phyloP scores from a whole-genome alignment of 495 filamentous ascomycete genomes.

The Penicillium egyptiacum region DNA sequence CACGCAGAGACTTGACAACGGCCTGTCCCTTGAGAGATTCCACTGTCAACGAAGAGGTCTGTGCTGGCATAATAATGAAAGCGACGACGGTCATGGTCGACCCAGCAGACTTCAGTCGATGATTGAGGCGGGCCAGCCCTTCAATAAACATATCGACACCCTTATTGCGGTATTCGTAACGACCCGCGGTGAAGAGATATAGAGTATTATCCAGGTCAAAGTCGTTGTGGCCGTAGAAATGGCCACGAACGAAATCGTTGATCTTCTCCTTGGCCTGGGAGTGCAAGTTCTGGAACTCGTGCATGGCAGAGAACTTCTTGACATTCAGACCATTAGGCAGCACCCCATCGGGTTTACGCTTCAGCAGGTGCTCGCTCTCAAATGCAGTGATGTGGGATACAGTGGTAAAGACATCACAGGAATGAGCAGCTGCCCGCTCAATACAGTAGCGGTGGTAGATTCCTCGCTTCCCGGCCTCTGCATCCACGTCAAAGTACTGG shows the following conservation, averaged over 20 bases:
- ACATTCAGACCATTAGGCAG: constrained; percentile 96
- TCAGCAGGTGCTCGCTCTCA: constrained; percentile 94
- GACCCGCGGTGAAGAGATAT: constrained; percentile 96
- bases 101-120: constrained; percentile 77
- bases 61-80: constrained; percentile 98
- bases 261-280: constrained; percentile 96
- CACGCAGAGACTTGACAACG: constrained; percentile 90
- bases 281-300: constrained; percentile 98
- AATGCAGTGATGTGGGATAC: constrained; percentile 98
- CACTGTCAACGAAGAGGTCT: constrained; percentile 93
- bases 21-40: constrained; percentile 96
- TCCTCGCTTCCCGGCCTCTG: constrained; percentile 94
- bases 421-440: constrained; percentile 87
- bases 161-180: constrained; percentile 98
- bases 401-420: constrained; percentile 95
- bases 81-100: constrained; percentile 97
- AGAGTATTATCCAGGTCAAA: constrained; percentile 95
- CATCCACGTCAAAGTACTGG: constrained; percentile 94
- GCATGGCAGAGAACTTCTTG: constrained; percentile 97
- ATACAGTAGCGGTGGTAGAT: constrained; percentile 99
- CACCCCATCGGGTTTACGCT: constrained; percentile 96
- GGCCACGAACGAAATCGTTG: constrained; percentile 94
- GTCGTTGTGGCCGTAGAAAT: constrained; percentile 98
- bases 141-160: constrained; percentile 99
- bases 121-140: constrained; percentile 89